Evolutionary conservation across 192 early-diverging fungal species (phyloP), one percentile per base, ranked within the genome.

Genomic region (Coemansia sp.): DNA sequence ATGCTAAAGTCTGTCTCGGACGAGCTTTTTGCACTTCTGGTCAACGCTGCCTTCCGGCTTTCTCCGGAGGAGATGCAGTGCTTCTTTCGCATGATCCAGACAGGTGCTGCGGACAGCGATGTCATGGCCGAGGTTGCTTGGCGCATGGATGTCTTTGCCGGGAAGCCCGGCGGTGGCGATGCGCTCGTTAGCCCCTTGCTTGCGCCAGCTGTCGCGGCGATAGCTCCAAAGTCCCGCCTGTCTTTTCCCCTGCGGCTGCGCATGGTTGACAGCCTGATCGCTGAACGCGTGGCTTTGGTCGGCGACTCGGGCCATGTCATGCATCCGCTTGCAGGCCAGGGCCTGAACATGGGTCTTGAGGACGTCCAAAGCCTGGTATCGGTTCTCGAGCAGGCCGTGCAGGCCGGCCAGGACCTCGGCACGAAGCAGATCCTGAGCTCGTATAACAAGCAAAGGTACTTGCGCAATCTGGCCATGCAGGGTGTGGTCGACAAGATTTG

Each of bases 241-340:
- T 83, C 85, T 14, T 99, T 97, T 65, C 97, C 97, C 1, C 74
- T 97, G 48, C 82, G 85, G 25, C 72, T 99, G 85, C 85, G 92
- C 38, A 89, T 95, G 66, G 86, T 94, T 4, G 89, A 88, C 65
- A 76, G 83, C 66, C 91, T 97, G 72, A 76, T 92, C 14, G 83
- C 83, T 6, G 83, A 92, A 11, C 85, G 97, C 6, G 78, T 94
- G 12, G 96, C 89, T 20, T 85, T 99, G 67, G 86, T 99, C 59
- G 97, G 95, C 6, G 97, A 99, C 75, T 94, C 97, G 20, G 97
- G 96, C 20, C 97, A 99, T 74, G 87, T 92, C 1, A 89, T 97
- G 50, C 96, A 99, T 69, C 97, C 97, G 33, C 85, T 97, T 61
- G 97, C 95, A 8, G 97, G 97, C 5, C 97, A 96, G 80, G 97